Percentiles rank a stretch among this genome's conserved stretches.
Conservation (phyloP, 768 basidiomycete genomes). For the Kwoniella dendrophila region DNA sequence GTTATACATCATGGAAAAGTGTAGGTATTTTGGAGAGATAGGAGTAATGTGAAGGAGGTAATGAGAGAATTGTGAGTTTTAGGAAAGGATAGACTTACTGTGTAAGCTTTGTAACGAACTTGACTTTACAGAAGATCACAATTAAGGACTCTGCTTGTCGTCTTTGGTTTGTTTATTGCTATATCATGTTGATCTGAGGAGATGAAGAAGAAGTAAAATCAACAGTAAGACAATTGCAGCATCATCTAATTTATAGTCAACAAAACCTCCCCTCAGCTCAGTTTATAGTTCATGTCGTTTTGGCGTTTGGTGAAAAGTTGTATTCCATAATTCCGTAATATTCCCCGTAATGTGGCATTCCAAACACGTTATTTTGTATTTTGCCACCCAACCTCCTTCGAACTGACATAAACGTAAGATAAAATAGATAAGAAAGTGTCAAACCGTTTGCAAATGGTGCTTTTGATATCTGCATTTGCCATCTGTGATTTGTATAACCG, state of each 20-base stretch:
- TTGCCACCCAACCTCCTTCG: conserved; percentile 28
- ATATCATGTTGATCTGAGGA: conserved; percentile 19
- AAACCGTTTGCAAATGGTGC: not conserved
- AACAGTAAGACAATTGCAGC: not conserved
- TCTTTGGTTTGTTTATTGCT: not conserved
- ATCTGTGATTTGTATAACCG: too few relatives aligned
- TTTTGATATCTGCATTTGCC: too few relatives aligned
- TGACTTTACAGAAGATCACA: conserved; percentile 20
- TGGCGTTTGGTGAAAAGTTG: conserved; percentile 5
- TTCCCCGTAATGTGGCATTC: conserved; percentile 4
- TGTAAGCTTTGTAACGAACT: not conserved
- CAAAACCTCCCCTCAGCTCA: too few relatives aligned
- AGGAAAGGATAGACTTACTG: conserved; percentile 5
- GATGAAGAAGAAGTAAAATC: conserved; percentile 2
- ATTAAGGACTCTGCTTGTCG: conserved; percentile 20
- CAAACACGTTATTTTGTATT: conserved; percentile 5
- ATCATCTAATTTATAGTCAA: not conserved
- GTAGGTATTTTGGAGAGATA: not conserved
- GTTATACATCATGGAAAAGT: conserved; percentile 44
- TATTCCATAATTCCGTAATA: conserved; percentile 5
- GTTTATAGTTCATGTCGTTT: not conserved
- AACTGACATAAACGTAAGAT: too few relatives aligned
- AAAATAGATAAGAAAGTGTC: not conserved
- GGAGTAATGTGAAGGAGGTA: not conserved
- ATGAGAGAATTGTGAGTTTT: too few relatives aligned